Percentiles rank a stretch among this genome's conserved stretches.
These are phyloP conservation scores for Musa acuminata DNA, from an alignment of 176 grass and related monocot genomes.

Conservation along the genomic window DNA sequence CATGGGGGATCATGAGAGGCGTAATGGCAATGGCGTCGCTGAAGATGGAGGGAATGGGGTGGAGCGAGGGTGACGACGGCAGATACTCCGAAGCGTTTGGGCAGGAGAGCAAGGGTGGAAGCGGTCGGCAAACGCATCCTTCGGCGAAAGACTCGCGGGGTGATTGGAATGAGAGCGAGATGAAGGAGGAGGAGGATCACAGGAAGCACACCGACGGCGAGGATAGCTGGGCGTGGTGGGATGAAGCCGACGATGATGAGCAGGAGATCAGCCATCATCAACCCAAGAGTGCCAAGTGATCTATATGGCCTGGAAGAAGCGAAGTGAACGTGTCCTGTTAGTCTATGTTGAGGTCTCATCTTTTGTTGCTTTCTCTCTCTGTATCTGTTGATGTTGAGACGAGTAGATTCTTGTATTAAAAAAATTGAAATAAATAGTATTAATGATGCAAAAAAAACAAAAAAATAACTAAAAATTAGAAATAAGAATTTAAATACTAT, in stretches of 20 bases:
- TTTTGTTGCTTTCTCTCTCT: too few relatives aligned
- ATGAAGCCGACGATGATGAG: conserved; percentile 41
- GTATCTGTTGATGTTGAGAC: too few relatives aligned
- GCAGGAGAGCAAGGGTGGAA: background rate
- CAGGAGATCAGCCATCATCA: conserved; percentile 50
- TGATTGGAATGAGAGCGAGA: background rate
- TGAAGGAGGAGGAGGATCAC: background rate
- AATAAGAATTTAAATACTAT: too few relatives aligned
- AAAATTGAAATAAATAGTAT: too few relatives aligned
- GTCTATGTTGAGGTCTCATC: too few relatives aligned
- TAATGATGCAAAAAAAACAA: too few relatives aligned
- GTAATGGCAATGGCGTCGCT: conserved; percentile 74
- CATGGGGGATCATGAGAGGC: conserved; percentile 89
- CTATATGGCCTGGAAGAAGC: background rate
- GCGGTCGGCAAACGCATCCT: background rate
- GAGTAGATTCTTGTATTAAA: too few relatives aligned
- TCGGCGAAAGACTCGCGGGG: background rate
- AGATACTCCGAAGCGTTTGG: background rate
- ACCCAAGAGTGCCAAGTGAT: conserved; percentile 29
- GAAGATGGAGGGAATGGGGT: conserved; percentile 66
- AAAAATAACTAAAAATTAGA: too few relatives aligned
- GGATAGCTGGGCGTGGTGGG: conserved; percentile 65
- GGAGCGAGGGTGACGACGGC: conserved; percentile 34
- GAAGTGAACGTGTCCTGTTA: too few relatives aligned
- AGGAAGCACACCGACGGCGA: conserved; percentile 11